phyloP scores from a whole-genome alignment of 2,329 filamentous ascomycete species.

The Triangularia setosa region DNA sequence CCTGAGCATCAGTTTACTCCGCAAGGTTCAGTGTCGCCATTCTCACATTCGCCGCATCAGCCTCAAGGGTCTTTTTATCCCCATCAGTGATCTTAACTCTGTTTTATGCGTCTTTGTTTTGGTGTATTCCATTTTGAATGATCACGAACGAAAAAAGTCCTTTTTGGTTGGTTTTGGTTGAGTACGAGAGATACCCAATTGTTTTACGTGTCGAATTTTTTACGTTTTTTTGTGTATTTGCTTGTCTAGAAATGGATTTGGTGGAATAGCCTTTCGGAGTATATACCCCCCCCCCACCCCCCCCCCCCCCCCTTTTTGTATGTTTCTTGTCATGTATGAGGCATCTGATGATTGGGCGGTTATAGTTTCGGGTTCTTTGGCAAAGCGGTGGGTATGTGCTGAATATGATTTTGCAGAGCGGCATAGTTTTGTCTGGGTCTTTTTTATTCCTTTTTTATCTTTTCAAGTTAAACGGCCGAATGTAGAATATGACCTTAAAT shows the following conservation, averaged over 20 bases:
- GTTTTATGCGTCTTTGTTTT: constrained; percentile 6
- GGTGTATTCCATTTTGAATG: neutral
- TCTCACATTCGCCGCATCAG: constrained; percentile 39
- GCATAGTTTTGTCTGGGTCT: neutral
- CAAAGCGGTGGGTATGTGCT: too few species aligned
- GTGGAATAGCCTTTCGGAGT: neutral
- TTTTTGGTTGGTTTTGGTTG: constrained; percentile 10
- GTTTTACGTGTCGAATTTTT: constrained; percentile 9
- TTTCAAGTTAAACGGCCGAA: neutral
- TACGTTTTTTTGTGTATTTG: neutral
- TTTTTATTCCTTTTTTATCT: neutral
- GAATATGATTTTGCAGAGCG: too few species aligned
- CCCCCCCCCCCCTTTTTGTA: neutral
- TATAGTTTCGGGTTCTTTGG: neutral
- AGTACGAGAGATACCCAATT: constrained; percentile 16
- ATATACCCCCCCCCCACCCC: constrained; percentile 11
- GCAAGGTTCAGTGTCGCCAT: constrained; percentile 42
- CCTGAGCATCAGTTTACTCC: constrained; percentile 34
- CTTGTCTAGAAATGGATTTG: neutral
- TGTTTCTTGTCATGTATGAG: neutral
- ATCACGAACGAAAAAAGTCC: neutral
- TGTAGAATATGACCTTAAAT: neutral
- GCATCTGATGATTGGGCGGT: neutral
- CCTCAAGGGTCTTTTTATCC: constrained; percentile 36
- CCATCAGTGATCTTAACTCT: constrained; percentile 9